Evolutionary conservation across 2,329 filamentous ascomycete species (phyloP), one percentile per base, ranked within the genome.

Genomic region (Verruconis gallopava): DNA sequence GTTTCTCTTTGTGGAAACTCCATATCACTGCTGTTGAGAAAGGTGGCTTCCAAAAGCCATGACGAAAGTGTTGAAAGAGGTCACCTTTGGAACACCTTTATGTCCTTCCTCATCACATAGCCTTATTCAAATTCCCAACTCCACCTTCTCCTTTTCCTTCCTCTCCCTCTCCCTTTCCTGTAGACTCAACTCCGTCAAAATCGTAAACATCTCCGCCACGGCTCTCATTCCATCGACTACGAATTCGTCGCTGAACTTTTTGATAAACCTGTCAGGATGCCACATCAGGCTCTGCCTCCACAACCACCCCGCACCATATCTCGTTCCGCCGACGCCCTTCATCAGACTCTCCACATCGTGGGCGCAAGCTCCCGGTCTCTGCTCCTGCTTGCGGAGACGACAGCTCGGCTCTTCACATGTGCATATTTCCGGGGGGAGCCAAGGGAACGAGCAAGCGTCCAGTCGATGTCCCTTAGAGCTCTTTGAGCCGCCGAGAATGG

Each of bases 201-300:
- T 37, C 13, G 25, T 22, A 32, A 43, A 44, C 42, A 44, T 44
- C 28, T 44, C 36, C 14, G 14, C 35, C 17, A 17, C 42, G 14
- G 33, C 4, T 18, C 22, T 40, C 15, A 3, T 15, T 11, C 20
- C 36, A 19, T 39, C 37, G 15, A 17, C 37, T 22, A 13, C 18
- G 4, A 21, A 39, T 2, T 40, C 36, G 9, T 12, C 12, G 13
- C 19, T 34, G n/a, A 34, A 44, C 22, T 33, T 39, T 20, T 32
- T 44, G 2, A 13, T 13, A 12, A 44, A 42, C 5, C 21, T 12
- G 17, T 44, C 42, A n/a, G 42, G 42, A 25, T 44, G 42, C 42
- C 42, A 44, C 18, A 15, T 14, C 6, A 40, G 21, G 17, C 42
- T 39, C 15, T 40, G 15, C 19, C 25, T 33, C 37, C 35, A 38